Conservation (phyloP, 148 eudicot genomes). For the Pouteria glomerata region DNA sequence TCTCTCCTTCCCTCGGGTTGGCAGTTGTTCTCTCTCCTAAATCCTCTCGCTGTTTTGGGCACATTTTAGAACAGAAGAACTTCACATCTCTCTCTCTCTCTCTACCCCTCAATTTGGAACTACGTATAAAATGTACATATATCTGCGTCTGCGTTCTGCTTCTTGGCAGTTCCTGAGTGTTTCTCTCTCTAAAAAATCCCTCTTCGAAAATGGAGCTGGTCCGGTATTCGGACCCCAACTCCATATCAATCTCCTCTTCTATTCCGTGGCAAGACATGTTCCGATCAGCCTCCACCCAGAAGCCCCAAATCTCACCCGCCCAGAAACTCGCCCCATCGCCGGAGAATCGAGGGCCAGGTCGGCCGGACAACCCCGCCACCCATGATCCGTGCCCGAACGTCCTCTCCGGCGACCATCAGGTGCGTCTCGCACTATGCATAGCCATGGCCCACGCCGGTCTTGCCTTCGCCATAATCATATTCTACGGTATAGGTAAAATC, state of each 20-base stretch:
- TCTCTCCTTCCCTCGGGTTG: too few relatives aligned
- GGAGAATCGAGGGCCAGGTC: neutral
- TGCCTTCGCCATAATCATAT: slow-evolving; percentile 52
- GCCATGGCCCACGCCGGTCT: slow-evolving; percentile 91
- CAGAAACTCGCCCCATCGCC: neutral
- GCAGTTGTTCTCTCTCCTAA: too few relatives aligned
- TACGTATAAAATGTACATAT: too few relatives aligned
- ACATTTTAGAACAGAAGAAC: too few relatives aligned
- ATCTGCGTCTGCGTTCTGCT: neutral
- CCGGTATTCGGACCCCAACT: slow-evolving; percentile 52
- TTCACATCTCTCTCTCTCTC: too few relatives aligned
- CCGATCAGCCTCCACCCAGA: slow-evolving; percentile 17
- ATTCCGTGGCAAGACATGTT: slow-evolving; percentile 60
- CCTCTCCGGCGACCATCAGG: too few relatives aligned
- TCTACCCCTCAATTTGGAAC: too few relatives aligned
- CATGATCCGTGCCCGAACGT: too few relatives aligned
- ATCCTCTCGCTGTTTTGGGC: too few relatives aligned
- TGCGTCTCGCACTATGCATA: slow-evolving; percentile 73
- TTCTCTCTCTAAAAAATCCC: too few relatives aligned
- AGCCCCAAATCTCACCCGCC: neutral
- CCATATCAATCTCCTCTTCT: slow-evolving; percentile 21
- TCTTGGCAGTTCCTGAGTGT: neutral
- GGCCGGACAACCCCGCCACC: neutral
- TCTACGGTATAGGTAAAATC: slow-evolving; percentile 55
- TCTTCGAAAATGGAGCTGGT: slow-evolving; percentile 47